phyloP scores from a whole-genome alignment of 331 rosid species.

The Dryas integrifolia region DNA sequence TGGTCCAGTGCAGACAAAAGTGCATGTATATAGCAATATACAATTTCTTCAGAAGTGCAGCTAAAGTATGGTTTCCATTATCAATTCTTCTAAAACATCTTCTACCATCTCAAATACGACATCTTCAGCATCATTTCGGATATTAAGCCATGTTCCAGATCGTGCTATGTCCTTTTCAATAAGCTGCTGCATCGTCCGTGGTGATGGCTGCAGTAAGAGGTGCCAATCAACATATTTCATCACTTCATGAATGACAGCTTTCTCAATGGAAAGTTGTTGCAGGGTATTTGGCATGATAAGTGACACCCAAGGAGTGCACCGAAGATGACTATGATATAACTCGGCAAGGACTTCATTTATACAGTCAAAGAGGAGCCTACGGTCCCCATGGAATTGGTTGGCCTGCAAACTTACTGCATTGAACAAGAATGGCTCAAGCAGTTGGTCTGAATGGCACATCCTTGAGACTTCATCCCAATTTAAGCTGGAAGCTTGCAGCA shows the following conservation, averaged over 20 bases:
- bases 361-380: constrained; percentile 45
- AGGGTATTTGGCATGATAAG: constrained; percentile 22
- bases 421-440: constrained; percentile 37
- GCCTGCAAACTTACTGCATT: constrained; percentile 40
- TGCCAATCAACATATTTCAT: constrained; percentile 36
- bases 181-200: constrained; percentile 37
- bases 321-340: constrained; percentile 32
- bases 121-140: constrained; percentile 39
- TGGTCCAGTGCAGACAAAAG: constrained; percentile 2
- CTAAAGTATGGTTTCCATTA: constrained; percentile 50
- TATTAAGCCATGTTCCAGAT: constrained; percentile 53
- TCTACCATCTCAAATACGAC: constrained; percentile 42
- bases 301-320: constrained; percentile 42
- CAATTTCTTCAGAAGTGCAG: constrained; percentile 28
- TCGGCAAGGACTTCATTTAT: constrained; percentile 49
- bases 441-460: constrained; percentile 35
- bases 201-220: constrained; percentile 31
- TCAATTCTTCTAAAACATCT: constrained; percentile 47
- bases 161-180: constrained; percentile 44
- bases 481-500: constrained; percentile 44
- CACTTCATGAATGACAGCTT: constrained; percentile 43
- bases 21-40: not conserved
- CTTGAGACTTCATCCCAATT: constrained; percentile 45
- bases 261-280: constrained; percentile 35
- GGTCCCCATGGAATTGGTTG: constrained; percentile 30